Evolutionary conservation across 2,329 filamentous ascomycete species (phyloP).

Genomic region (Xylaria sp.): DNA sequence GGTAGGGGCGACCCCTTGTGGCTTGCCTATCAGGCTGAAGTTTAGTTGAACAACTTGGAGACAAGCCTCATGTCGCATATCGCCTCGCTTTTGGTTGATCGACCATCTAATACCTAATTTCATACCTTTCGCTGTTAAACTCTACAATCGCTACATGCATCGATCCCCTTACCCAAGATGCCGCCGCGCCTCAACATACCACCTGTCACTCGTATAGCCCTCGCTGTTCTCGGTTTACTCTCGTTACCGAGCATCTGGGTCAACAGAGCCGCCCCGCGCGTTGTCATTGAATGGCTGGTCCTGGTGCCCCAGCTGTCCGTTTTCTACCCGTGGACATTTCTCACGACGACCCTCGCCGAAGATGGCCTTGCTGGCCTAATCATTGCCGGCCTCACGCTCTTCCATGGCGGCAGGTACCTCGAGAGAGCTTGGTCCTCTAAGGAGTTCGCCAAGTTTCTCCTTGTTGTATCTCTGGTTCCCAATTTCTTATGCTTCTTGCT

Average conservation of each 20-base stretch:
- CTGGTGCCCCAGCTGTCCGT: conserved; percentile 86
- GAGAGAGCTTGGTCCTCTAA: conserved; percentile 94
- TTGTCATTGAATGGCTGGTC: conserved; percentile 86
- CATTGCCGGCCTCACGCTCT: conserved; percentile 81
- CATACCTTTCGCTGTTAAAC: conserved; percentile 16
- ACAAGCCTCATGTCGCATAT: conserved; percentile 21
- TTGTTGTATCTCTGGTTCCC: conserved; percentile 80
- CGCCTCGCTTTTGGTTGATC: conserved; percentile 24
- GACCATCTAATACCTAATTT: conserved; percentile 19
- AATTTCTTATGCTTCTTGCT: conserved; percentile 80
- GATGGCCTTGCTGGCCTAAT: conserved; percentile 89
- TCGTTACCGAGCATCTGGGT: conserved; percentile 85
- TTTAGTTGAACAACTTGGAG: conserved; percentile 9
- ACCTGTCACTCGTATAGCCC: conserved; percentile 84
- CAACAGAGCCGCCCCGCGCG: conserved; percentile 70
- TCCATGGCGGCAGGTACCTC: conserved; percentile 92
- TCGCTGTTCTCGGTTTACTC: conserved; percentile 79
- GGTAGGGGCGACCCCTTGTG: conserved; percentile 17
- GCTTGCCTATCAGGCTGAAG: conserved; percentile 34
- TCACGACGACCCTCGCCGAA: conserved; percentile 89
- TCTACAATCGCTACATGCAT: conserved; percentile 38
- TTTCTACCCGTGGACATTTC: conserved; percentile 91
- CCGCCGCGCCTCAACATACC: conserved; percentile 89
- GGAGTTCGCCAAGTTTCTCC: conserved; percentile 91
- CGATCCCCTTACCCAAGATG: conserved; percentile 62